Percentiles rank a stretch among this genome's conserved stretches.
Evolutionary conservation across 2,329 filamentous ascomycete genomes (phyloP).

Genomic region (Dactylella cylindrospora): DNA sequence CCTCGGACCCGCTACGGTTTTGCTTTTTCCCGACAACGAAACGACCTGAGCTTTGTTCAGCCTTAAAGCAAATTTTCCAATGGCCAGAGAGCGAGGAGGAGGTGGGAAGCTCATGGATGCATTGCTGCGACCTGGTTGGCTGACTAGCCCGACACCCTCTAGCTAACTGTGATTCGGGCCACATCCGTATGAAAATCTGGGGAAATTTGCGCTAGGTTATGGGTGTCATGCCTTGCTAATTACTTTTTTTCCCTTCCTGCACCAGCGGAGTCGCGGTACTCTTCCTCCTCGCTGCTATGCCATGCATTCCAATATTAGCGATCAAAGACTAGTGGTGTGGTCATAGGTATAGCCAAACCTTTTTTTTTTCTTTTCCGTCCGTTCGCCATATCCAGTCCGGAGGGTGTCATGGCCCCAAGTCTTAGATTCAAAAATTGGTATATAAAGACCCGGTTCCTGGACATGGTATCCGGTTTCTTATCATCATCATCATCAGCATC

Average conservation of each 20-base stretch:
- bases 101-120: slow-evolving; percentile 38
- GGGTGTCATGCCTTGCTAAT: slow-evolving; percentile 40
- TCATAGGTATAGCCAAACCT: slow-evolving; percentile 33
- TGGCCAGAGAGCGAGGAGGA: slow-evolving; percentile 21
- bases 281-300: slow-evolving; percentile 9
- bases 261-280: no score
- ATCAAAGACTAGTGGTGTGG: slow-evolving; percentile 27
- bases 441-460: slow-evolving; percentile 36
- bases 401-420: no score
- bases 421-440: slow-evolving; percentile 38
- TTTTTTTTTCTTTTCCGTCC: slow-evolving; percentile 6
- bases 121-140: slow-evolving; percentile 39
- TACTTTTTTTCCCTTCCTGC: slow-evolving; percentile 39
- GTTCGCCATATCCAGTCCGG: slow-evolving; percentile 19
- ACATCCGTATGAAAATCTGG: slow-evolving; percentile 44
- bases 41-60: no score
- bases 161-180: no score
- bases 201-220: slow-evolving; percentile 43
- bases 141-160: slow-evolving; percentile 15
- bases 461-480: slow-evolving; percentile 14
- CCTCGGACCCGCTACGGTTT: no score
- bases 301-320: slow-evolving; percentile 41
- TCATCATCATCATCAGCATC: slow-evolving; percentile 43
- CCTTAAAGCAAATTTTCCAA: not conserved
- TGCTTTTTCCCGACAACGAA: slow-evolving; percentile 33